Evolutionary conservation across 129 eudicot species (phyloP).

Genomic region (Mikania micrantha): DNA sequence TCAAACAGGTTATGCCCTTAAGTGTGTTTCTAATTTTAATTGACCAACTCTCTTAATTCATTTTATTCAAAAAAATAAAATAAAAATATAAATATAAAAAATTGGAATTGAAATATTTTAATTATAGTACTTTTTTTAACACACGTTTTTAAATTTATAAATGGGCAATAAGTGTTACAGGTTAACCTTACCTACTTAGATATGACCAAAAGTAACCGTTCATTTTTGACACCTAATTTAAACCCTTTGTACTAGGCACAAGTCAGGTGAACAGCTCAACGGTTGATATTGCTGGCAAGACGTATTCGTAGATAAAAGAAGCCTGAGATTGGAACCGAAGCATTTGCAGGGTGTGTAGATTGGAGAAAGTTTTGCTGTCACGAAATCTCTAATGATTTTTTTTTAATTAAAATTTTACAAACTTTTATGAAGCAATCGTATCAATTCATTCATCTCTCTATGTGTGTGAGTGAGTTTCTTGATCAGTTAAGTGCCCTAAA

Average conservation of each 20-base stretch:
- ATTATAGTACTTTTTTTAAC: neutral
- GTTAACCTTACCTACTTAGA: neutral
- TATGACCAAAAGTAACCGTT: too few relatives aligned
- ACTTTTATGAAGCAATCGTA: neutral
- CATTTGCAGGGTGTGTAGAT: neutral
- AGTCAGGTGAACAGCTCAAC: neutral
- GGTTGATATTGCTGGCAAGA: neutral
- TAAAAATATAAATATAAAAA: too few relatives aligned
- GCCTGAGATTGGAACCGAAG: neutral
- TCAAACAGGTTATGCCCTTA: neutral
- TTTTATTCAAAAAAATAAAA: neutral
- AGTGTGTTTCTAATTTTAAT: neutral
- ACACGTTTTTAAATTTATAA: neutral
- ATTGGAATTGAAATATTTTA: neutral
- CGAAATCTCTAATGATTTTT: neutral
- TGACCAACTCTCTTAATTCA: neutral
- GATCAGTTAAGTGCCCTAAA: neutral
- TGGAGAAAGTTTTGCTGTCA: neutral
- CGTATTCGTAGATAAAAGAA: neutral
- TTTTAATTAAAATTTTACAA: neutral
- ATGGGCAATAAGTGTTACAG: neutral
- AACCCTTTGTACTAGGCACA: neutral
- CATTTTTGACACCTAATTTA: neutral
- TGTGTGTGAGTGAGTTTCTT: too few relatives aligned
- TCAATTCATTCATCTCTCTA: neutral